phyloP scores from a whole-genome alignment of 1,284 basidiomycete species.

The Microbotryum silenes-acaulis region DNA sequence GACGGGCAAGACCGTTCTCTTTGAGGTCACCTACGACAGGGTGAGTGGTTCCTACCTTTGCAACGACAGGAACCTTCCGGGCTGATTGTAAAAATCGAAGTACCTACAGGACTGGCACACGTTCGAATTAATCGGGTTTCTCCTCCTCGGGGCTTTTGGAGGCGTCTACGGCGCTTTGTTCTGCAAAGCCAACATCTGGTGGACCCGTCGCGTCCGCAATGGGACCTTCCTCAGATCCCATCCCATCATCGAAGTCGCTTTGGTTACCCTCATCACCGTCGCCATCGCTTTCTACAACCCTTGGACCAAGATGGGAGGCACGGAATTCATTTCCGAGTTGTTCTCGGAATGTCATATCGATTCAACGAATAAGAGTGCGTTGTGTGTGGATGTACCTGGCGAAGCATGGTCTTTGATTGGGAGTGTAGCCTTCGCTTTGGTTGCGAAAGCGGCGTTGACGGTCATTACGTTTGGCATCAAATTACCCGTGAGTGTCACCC shows the following conservation, averaged over 20 bases:
- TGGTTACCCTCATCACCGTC: constrained; percentile 64
- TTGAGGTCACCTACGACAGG: constrained; percentile 69
- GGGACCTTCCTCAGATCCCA: constrained; percentile 70
- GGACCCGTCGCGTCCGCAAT: constrained; percentile 73
- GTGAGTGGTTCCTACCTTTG: constrained; percentile 10
- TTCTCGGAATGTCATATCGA: constrained; percentile 28
- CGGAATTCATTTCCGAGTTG: constrained; percentile 65
- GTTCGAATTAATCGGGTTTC: constrained; percentile 72
- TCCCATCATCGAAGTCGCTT: constrained; percentile 73
- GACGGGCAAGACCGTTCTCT: constrained; percentile 46
- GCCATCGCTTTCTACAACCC: constrained; percentile 78
- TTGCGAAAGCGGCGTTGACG: constrained; percentile 67
- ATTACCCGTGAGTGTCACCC: constrained; percentile 48
- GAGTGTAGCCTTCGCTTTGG: constrained; percentile 62
- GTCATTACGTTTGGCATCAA: constrained; percentile 92
- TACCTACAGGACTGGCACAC: constrained; percentile 70
- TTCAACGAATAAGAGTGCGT: constrained; percentile 41
- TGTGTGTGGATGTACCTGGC: constrained; percentile 61
- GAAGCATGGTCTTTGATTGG: constrained; percentile 58
- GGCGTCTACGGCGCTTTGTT: constrained; percentile 88
- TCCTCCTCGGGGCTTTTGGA: constrained; percentile 78
- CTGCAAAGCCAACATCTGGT: constrained; percentile 81
- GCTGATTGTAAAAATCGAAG: neutral
- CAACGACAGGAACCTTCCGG: constrained; percentile 39
- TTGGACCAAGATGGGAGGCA: constrained; percentile 86